These are phyloP conservation scores for Colletotrichum nymphaeae DNA, from an alignment of 2,329 filamentous ascomycete genomes.

Conservation along the genomic window DNA sequence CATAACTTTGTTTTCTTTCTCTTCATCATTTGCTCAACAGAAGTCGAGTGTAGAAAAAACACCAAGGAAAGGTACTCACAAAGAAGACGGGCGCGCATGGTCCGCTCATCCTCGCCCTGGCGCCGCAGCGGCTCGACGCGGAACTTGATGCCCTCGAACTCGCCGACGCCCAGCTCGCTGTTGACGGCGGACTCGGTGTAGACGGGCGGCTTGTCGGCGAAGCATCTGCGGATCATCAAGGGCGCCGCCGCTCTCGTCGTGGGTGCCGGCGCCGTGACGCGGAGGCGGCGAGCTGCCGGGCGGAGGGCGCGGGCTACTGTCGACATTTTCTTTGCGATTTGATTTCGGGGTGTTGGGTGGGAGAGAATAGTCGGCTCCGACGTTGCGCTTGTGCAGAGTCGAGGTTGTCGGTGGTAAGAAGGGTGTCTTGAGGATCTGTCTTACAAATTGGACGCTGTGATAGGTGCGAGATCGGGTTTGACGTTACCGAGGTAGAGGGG, in stretches of 20 bases:
- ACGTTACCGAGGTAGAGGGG: slow-evolving; percentile 8
- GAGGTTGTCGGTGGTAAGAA: not conserved
- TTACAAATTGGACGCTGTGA: not conserved
- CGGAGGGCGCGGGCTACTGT: slow-evolving; percentile 36
- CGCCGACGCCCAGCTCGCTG: slow-evolving; percentile 80
- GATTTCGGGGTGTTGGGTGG: not conserved
- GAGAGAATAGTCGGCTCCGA: not conserved
- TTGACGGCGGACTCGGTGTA: slow-evolving; percentile 32
- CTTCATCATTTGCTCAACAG: not conserved
- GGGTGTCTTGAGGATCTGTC: not conserved
- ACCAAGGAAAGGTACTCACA: slow-evolving; percentile 55
- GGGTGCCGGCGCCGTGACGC: slow-evolving; percentile 34
- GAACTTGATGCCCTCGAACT: slow-evolving; percentile 88
- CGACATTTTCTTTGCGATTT: slow-evolving; percentile 7
- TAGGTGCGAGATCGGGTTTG: not conserved
- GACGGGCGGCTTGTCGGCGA: slow-evolving; percentile 41
- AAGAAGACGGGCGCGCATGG: slow-evolving; percentile 87
- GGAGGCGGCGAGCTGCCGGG: slow-evolving; percentile 34
- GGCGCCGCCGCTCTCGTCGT: not conserved
- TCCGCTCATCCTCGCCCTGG: slow-evolving; percentile 83
- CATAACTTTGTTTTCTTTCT: not conserved
- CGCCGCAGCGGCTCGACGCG: slow-evolving; percentile 90
- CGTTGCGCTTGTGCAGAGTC: no score
- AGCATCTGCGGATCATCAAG: slow-evolving; percentile 32
- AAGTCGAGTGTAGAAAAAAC: not conserved